These are phyloP conservation scores for Stachybotrys chartarum DNA, from an alignment of 2,329 filamentous ascomycete genomes.

Conservation along the genomic window DNA sequence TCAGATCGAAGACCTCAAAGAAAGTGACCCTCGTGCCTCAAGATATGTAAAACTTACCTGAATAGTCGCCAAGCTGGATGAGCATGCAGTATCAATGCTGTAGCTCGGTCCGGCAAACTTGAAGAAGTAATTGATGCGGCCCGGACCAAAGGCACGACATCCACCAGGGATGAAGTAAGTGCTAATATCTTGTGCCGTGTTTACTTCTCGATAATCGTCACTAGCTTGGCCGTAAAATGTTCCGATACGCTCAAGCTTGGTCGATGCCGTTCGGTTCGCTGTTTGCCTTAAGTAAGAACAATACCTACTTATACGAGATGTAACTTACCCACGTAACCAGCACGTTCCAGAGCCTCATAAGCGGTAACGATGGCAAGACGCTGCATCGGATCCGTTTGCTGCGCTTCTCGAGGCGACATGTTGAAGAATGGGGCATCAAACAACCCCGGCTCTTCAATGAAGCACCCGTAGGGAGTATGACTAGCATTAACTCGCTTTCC, in stretches of 20 bases:
- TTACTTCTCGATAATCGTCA: constrained; percentile 72
- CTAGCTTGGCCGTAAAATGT: constrained; percentile 71
- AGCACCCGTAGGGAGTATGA: constrained; percentile 65
- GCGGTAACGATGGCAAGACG: constrained; percentile 66
- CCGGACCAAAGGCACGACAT: constrained; percentile 9
- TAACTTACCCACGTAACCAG: constrained; percentile 49
- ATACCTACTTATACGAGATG: too few species aligned
- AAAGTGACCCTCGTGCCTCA: too few species aligned
- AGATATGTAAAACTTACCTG: too few species aligned
- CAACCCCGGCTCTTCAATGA: constrained; percentile 59
- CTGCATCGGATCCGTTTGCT: constrained; percentile 70
- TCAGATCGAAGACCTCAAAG: too few species aligned
- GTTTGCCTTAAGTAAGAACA: too few species aligned
- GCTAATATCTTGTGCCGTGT: constrained; percentile 64
- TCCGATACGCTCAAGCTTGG: constrained; percentile 52
- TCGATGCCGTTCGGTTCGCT: constrained; percentile 61
- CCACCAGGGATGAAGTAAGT: constrained; percentile 41
- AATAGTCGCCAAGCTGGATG: constrained; percentile 63
- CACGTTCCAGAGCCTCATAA: constrained; percentile 74
- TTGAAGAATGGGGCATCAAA: constrained; percentile 79
- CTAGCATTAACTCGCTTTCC: constrained; percentile 63
- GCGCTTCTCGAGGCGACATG: constrained; percentile 72
- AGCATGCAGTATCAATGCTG: constrained; percentile 68
- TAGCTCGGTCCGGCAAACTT: constrained; percentile 65
- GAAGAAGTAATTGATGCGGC: constrained; percentile 58